Evolutionary conservation across 257 asterid genomes (phyloP).

Genomic region (Lycium barbarum): DNA sequence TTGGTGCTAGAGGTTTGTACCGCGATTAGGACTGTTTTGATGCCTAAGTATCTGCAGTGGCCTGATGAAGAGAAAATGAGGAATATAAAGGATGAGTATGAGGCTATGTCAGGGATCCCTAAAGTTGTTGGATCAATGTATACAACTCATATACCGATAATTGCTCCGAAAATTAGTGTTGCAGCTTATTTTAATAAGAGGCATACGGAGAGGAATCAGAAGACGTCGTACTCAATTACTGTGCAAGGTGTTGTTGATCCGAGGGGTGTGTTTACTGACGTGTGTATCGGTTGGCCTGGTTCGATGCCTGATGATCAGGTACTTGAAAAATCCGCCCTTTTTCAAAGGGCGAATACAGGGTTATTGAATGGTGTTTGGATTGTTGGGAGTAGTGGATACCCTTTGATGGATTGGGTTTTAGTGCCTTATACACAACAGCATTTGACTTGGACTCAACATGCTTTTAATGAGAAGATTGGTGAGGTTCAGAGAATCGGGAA

Average conservation of each 20-base stretch:
- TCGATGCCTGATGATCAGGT: constrained; percentile 96
- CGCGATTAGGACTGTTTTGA: constrained; percentile 77
- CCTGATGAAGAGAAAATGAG: constrained; percentile 59
- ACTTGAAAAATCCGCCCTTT: constrained; percentile 80
- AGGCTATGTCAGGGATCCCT: constrained; percentile 69
- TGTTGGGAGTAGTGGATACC: constrained; percentile 77
- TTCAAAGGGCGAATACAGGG: constrained; percentile 76
- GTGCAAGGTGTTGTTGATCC: constrained; percentile 92
- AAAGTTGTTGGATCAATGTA: constrained; percentile 90
- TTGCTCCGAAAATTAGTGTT: constrained; percentile 88
- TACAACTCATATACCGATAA: constrained; percentile 87
- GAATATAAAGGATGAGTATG: constrained; percentile 56
- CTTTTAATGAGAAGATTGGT: constrained; percentile 79
- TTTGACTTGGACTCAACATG: constrained; percentile 91
- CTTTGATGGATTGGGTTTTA: constrained; percentile 88
- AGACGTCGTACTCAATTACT: constrained; percentile 85
- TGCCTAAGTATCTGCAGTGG: constrained; percentile 91
- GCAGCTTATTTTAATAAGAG: constrained; percentile 82
- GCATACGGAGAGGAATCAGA: constrained; percentile 89
- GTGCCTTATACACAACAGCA: constrained; percentile 86
- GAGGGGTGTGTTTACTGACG: constrained; percentile 74
- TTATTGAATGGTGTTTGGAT: constrained; percentile 73
- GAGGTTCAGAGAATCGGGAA: constrained; percentile 60
- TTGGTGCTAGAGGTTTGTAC: constrained; percentile 91
- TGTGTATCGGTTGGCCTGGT: constrained; percentile 95